Base-by-base conservation (phyloP, 768 basidiomycete species). In the Lyophyllum shimeji region DNA sequence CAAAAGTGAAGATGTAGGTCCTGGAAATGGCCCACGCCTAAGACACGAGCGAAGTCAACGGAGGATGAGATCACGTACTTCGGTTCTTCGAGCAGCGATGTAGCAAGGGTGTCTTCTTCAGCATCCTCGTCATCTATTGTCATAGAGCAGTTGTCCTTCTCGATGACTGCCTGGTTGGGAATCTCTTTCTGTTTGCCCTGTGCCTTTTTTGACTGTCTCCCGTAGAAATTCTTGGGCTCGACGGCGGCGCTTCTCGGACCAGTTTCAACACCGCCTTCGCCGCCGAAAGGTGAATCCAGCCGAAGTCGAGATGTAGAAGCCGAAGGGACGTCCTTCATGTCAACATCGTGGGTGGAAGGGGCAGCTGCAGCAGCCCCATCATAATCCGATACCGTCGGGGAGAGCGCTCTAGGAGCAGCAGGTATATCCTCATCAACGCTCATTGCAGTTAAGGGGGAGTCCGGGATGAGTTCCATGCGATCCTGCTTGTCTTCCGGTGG, bases 1-100 rank as follows among this genome's bases (percentile, higher is more conserved):
- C 97, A 52, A 99, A 82, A 0, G 87, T 93, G 67, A 95, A 86
- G 31, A 99, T 87, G 60, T 83, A 85, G 6, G 91, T 86, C 55
- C 91, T 93, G 65, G 5, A 49, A 29, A 49, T 20, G 40, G 24
- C 53, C 50, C 11, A 53, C 34, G 25, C 46, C 52, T 13, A 31
- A 17, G 20, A 59, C 55, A 21, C 13, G 55, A 51, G 25, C 9
- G 29, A 63, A 58, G 48, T 6, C 29, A 50, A 17, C 21, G 40
- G 7, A 31, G 15, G 9, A 11, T 9, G 18, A 27, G 15, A 17
- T 6, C 11, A 55, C 54, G 24, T 21, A 59, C 60, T 23, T 47
- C 7, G 23, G 21, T 53, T 55, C 43, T 11, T 33, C n/a, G 21
- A 23, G 18, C 6, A 54, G 44, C 21, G 49, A 47, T 20, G 48